A percentile compares a stretch with the other conserved stretches of the same genome.
Conservation (phyloP, 2,329 filamentous ascomycete species). For the Diaporthe capsici region DNA sequence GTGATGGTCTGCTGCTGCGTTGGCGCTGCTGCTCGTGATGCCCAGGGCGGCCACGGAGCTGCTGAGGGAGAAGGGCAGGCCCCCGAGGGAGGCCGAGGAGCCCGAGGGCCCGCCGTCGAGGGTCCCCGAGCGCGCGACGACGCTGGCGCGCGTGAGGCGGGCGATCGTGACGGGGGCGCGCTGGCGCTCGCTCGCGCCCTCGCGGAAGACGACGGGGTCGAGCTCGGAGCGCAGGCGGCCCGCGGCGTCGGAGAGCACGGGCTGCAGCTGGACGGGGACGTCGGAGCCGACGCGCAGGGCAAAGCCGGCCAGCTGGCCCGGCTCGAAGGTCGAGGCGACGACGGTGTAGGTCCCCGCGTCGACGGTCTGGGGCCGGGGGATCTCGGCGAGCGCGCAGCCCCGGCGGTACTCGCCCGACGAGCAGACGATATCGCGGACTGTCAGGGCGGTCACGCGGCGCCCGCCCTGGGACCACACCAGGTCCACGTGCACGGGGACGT, state of each 20-base stretch:
- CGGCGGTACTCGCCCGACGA: slow-evolving; percentile 92
- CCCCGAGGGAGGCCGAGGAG: background rate
- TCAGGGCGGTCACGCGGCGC: slow-evolving; percentile 77
- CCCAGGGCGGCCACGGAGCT: slow-evolving; percentile 35
- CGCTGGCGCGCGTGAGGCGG: slow-evolving; percentile 72
- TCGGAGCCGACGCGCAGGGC: slow-evolving; percentile 80
- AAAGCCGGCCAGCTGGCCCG: slow-evolving; percentile 82
- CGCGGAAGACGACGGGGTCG: slow-evolving; percentile 44
- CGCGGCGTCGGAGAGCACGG: slow-evolving; percentile 80
- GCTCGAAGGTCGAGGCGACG: slow-evolving; percentile 91
- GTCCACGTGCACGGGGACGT: slow-evolving; percentile 86
- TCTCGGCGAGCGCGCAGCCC: slow-evolving; percentile 79
- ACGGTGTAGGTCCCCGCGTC: slow-evolving; percentile 85
- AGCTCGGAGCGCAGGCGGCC: slow-evolving; percentile 78
- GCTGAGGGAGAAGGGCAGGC: background rate
- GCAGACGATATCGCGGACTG: slow-evolving; percentile 82
- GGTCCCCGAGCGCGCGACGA: slow-evolving; percentile 58
- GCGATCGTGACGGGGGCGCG: slow-evolving; percentile 57
- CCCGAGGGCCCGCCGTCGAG: slow-evolving; percentile 19
- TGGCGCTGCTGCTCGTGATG: slow-evolving; percentile 43
- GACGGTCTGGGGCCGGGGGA: slow-evolving; percentile 57
- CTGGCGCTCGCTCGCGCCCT: slow-evolving; percentile 60
- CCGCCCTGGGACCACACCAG: slow-evolving; percentile 81
- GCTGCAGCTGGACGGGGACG: slow-evolving; percentile 66
- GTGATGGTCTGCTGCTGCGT: slow-evolving; percentile 44